Conservation (phyloP, 768 basidiomycete species). For the Amanita exitialis region DNA sequence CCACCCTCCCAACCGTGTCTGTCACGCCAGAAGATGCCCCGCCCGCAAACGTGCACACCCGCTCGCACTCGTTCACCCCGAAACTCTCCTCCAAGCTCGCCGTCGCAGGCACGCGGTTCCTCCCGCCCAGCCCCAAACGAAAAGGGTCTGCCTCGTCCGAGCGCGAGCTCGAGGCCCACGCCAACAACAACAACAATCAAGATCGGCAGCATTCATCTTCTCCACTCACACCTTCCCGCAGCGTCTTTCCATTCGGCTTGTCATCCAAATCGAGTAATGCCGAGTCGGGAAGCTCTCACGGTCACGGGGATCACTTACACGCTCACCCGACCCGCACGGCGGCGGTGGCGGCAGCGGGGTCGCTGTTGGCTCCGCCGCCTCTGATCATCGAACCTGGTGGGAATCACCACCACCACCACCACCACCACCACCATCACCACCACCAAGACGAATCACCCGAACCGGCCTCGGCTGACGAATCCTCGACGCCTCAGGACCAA, state of each 20-base stretch:
- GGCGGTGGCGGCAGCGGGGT: too few relatives aligned
- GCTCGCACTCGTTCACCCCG: constrained; percentile 64
- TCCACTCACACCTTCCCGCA: background rate
- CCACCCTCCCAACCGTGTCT: constrained; percentile 23
- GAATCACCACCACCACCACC: background rate
- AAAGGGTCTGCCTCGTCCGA: constrained; percentile 40
- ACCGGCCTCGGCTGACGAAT: constrained; percentile 10
- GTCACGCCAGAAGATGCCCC: constrained; percentile 28
- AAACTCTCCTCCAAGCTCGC: constrained; percentile 63
- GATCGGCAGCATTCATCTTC: background rate
- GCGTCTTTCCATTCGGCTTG: constrained; percentile 2
- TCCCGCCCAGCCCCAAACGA: constrained; percentile 45
- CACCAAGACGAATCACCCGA: constrained; percentile 13
- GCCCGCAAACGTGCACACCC: constrained; percentile 35
- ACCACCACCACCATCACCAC: background rate
- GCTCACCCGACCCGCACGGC: constrained; percentile 10
- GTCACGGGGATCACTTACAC: background rate
- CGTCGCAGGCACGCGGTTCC: constrained; percentile 30
- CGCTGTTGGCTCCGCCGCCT: constrained; percentile 34
- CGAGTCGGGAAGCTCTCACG: background rate
- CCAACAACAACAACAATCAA: background rate
- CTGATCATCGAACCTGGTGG: constrained; percentile 29
- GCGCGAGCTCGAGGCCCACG: constrained; percentile 17
- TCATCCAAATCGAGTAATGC: background rate
- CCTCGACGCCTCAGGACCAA: constrained; percentile 23